Conservation (phyloP, 108 stramenopile genomes). For the Fistulifera pelliculosa region DNA sequence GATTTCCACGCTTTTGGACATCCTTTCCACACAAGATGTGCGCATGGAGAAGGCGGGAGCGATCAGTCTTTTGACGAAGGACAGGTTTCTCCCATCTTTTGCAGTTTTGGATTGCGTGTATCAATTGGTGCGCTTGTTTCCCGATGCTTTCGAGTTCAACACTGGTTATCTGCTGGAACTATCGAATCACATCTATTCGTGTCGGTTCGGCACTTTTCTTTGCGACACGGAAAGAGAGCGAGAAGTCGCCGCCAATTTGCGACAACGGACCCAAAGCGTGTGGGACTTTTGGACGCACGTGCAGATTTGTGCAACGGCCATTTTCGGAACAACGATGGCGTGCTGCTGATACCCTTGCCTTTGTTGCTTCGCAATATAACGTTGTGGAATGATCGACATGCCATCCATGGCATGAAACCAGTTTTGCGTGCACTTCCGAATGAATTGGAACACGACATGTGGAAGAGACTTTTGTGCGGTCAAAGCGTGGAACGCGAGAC, state of each 20-base stretch:
- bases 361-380: conserved; percentile 67
- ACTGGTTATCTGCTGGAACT: conserved; percentile 59
- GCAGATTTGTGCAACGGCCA: conserved; percentile 27
- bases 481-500: no score
- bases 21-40: conserved; percentile 89
- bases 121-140: conserved; percentile 86
- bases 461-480: no score
- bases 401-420: conserved; percentile 57
- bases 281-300: conserved; percentile 76
- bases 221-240: conserved; percentile 87
- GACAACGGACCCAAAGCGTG: conserved; percentile 71
- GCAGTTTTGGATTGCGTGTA: conserved; percentile 97
- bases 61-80: conserved; percentile 53
- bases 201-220: conserved; percentile 90
- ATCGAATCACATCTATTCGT: conserved; percentile 82
- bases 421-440: conserved; percentile 32
- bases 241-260: conserved; percentile 65
- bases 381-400: conserved; percentile 69
- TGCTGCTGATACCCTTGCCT: conserved; percentile 72
- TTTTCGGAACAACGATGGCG: conserved; percentile 33
- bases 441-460: background rate
- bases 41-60: conserved; percentile 85
- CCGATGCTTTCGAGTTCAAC: conserved; percentile 85
- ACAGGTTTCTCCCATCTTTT: conserved; percentile 92
- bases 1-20: conserved; percentile 98